Conservation (phyloP, 306 rosid genomes). For the Luffa acutangula region DNA sequence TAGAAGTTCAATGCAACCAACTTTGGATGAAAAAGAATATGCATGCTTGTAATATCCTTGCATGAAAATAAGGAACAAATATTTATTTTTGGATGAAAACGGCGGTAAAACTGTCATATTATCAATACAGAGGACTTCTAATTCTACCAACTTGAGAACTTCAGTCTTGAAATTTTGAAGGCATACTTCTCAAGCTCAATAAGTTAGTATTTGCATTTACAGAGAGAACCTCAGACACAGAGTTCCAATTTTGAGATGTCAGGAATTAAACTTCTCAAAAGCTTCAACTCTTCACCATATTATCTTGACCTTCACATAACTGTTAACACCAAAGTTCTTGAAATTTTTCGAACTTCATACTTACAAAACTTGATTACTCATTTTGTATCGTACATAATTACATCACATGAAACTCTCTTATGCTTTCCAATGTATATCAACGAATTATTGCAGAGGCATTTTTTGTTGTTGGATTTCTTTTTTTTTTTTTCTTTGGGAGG, state of each 20-base stretch:
- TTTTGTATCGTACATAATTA: not conserved
- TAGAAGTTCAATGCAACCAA: not conserved
- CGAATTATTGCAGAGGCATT: not conserved
- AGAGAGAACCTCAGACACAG: not conserved
- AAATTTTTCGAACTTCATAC: not conserved
- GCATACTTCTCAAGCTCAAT: not conserved
- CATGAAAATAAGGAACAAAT: not conserved
- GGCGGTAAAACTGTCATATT: not conserved
- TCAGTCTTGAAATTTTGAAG: not conserved
- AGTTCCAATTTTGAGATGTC: not conserved
- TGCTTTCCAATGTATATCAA: not conserved
- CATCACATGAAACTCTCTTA: not conserved
- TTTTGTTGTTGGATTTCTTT: not conserved
- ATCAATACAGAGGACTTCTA: not conserved
- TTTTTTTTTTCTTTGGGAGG: too few species aligned
- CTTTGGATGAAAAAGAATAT: not conserved
- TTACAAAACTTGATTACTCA: not conserved
- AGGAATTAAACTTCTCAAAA: not conserved
- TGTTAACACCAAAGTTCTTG: not conserved
- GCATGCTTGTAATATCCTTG: not conserved
- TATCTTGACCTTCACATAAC: not conserved
- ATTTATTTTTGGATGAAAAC: not conserved
- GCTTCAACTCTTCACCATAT: not conserved
- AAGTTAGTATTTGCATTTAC: not conserved
- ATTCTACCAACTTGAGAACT: not conserved